Base-by-base conservation (phyloP, 352 stramenopile species). In the Pythium vanterpoolii region DNA sequence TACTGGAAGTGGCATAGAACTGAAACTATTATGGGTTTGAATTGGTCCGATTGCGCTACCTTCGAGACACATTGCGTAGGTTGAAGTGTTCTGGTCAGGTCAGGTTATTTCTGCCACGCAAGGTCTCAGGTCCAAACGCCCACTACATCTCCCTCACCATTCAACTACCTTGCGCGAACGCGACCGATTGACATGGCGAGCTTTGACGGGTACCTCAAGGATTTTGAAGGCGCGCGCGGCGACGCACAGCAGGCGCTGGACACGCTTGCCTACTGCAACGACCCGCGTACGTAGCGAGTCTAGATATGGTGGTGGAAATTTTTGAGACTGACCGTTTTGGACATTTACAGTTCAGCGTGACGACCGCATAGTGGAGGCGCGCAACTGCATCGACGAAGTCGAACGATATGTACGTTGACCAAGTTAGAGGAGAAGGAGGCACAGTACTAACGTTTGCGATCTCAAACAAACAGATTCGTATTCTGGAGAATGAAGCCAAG, bases 201-300 rank as follows among this genome's bases (percentile, higher is more conserved):
- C 48, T 91, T 91, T 69, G 75, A 87, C 11, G 71, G 63, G 11
- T 90, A 89, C 61, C 19, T 86, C 18, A 71, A 67, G 23, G 77
- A 87, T 60, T 87, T 74, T 52, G 56, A 78, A 2, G 67, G 68
- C 42, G 77, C 76, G 21, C 68, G 72, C 44, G 61, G 60, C 44
- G 77, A 85, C 11, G 79, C 79, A 16, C 42, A 79, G 11, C 73
- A 75, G 34, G 72, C 74, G 4, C 69, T 87, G 23, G 77, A 87
- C 44, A 71, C 70, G 31, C 84, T 74, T 58, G 61, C 76, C 3
- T 42, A 63, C 48, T 68, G 61, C 53, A 56, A 55, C 21, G 61
- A 68, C 38, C 18, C 45, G 3, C 34, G 60, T 68, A 48, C 50
- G 50, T 44, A 10, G 11, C 10, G 2, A 23, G 18, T 11, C 24